Evolutionary conservation across 257 asterid species (phyloP), one percentile per base, ranked within the genome.

Genomic region (Eustoma russellianum): DNA sequence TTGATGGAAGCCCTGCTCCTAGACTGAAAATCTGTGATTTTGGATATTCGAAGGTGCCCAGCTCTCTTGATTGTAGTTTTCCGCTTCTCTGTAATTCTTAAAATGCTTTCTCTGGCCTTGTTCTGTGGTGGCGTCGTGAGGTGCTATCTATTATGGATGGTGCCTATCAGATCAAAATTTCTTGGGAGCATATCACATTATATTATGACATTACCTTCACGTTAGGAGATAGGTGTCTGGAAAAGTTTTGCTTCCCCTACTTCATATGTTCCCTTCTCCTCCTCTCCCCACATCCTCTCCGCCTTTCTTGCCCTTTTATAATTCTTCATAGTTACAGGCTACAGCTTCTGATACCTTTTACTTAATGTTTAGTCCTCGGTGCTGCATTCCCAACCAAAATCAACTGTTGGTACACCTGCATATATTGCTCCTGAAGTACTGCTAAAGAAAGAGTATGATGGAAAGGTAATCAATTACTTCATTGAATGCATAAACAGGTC

Each of bases 391-490:
- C 99, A 92, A 67, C 99, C 99, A n/a, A 92, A 92, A 69, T 92
- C 99, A 52, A 92, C 99, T 48, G 99, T 92, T 41, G 99, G 99
- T 55, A 92, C 99, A n/a, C 97, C 99, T 44, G 99, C 99, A 58
- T 92, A 92, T 66, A 92, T 92, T 52, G 98, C 98, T 30, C 98
- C 98, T 0, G 99, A 92, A 61, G 97, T 92, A 70, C 72, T 92
- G 67, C 85, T 85, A 15, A 88, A 92, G 71, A 92, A 88, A 73
- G 99, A 92, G 77, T 92, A 92, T 54, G 99, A 92, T 50, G 99
- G 99, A 53, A n/a, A 92, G 93, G 99, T 85, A 60, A 65, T 60
- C 5, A 7, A 4, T 5, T n/a, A 55, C 14, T 28, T 14, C 28
- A 13, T 30, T 45, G 43, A 38, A 38, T 38, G 7, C 43, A 38